phyloP scores from a whole-genome alignment of 805 yeast genomes.

The Metschnikowia lunata region DNA sequence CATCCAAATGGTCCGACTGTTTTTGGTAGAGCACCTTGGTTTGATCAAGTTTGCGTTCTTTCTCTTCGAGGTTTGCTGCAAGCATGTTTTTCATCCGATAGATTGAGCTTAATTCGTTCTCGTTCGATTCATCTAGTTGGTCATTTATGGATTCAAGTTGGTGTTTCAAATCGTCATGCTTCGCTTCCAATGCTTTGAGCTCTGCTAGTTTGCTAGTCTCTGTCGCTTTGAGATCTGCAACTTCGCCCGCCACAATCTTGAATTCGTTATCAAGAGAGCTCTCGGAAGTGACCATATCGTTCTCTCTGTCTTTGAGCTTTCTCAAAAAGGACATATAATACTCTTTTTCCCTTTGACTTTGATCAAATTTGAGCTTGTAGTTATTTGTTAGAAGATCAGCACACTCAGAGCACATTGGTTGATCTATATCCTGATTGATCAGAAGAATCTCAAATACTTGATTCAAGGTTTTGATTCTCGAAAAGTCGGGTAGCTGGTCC shows the following conservation, averaged over 20 bases:
- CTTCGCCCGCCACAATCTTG: conserved; percentile 26
- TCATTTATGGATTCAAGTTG: conserved; percentile 44
- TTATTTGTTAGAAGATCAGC: conserved; percentile 61
- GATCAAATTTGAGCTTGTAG: conserved; percentile 66
- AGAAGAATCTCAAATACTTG: conserved; percentile 71
- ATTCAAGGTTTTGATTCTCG: conserved; percentile 48
- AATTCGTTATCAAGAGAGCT: conserved; percentile 5
- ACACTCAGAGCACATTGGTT: conserved; percentile 87
- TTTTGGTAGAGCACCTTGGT: conserved; percentile 59
- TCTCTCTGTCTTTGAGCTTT: conserved; percentile 47
- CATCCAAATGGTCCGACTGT: conserved; percentile 63
- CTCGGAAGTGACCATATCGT: conserved; percentile 31
- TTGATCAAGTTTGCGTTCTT: conserved; percentile 54
- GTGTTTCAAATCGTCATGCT: conserved; percentile 41
- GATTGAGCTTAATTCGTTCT: conserved; percentile 43
- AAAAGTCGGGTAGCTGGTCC: conserved; percentile 18
- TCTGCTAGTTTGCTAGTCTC: conserved; percentile 34
- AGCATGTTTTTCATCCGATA: conserved; percentile 50
- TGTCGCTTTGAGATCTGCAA: conserved; percentile 36
- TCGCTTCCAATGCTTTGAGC: conserved; percentile 36
- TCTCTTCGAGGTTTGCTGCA: conserved; percentile 49
- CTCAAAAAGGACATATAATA: conserved; percentile 68
- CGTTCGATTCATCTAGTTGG: conserved; percentile 32
- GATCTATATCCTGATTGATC: conserved; percentile 64
- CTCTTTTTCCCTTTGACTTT: conserved; percentile 72